phyloP scores from a whole-genome alignment of 2,329 filamentous ascomycete species.

The Metarhizium sp. region DNA sequence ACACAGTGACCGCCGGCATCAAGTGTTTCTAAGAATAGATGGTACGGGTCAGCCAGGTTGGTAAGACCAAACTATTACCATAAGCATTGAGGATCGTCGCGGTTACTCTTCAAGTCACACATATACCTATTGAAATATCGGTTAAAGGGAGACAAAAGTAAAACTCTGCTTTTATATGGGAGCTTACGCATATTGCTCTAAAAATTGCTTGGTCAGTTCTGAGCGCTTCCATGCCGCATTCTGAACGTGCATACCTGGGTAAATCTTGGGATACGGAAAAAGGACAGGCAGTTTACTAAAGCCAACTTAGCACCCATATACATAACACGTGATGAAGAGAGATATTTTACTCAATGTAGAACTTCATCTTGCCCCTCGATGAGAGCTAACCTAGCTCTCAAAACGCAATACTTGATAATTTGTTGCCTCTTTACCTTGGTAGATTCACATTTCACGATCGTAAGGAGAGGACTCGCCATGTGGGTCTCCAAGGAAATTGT shows the following conservation, averaged over 20 bases:
- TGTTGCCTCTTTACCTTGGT: not conserved
- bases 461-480: not conserved
- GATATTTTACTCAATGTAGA: slow-evolving; percentile 37
- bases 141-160: not conserved
- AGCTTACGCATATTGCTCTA: slow-evolving; percentile 47
- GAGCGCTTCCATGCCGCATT: not conserved
- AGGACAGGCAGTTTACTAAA: slow-evolving; percentile 46
- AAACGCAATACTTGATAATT: not conserved
- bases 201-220: not conserved
- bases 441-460: not conserved
- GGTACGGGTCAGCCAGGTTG: not conserved
- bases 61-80: not conserved
- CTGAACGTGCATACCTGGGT: slow-evolving; percentile 34
- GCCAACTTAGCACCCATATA: slow-evolving; percentile 9
- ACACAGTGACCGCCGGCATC: slow-evolving; percentile 94
- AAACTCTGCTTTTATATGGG: not conserved
- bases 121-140: slow-evolving; percentile 34
- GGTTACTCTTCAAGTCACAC: slow-evolving; percentile 46
- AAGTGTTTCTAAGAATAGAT: slow-evolving; percentile 51
- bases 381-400: not conserved
- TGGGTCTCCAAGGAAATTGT: slow-evolving; percentile 1
- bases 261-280: slow-evolving; percentile 51
- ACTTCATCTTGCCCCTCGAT: slow-evolving; percentile 32
- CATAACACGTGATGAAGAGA: not conserved
- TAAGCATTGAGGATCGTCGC: not conserved